phyloP scores from a whole-genome alignment of 1,284 basidiomycete genomes.

The Malassezia yamatoensis region DNA sequence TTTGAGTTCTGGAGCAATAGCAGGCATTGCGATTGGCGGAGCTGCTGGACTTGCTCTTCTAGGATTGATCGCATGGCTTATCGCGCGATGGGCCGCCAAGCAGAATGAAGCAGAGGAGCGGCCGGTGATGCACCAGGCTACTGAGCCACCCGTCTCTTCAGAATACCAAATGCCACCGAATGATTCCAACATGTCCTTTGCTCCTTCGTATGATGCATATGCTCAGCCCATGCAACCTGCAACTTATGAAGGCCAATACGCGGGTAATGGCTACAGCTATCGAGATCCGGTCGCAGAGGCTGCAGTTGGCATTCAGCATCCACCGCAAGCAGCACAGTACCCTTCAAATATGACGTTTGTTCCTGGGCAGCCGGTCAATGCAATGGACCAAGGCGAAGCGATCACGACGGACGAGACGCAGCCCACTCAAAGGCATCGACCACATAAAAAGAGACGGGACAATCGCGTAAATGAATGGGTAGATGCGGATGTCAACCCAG shows the following conservation, averaged over 20 bases:
- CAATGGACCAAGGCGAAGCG: not conserved
- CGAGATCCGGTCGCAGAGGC: not conserved
- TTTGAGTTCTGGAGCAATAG: slow-evolving; percentile 12
- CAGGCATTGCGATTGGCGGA: slow-evolving; percentile 12
- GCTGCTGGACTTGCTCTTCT: slow-evolving; percentile 2
- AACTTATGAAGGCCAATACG: not conserved
- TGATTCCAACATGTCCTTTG: not conserved
- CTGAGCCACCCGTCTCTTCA: not conserved
- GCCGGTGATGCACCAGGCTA: not conserved
- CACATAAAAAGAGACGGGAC: not conserved
- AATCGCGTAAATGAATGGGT: not conserved
- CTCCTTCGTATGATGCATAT: not conserved
- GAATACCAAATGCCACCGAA: not conserved
- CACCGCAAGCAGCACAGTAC: not conserved
- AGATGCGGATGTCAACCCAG: not conserved
- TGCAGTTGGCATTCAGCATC: not conserved
- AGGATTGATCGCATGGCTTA: slow-evolving; percentile 2
- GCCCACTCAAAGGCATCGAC: not conserved
- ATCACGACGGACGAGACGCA: not conserved
- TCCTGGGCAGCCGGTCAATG: not conserved
- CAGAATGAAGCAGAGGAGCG: not conserved
- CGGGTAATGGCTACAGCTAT: not conserved
- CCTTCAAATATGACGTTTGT: not conserved
- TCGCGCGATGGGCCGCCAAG: slow-evolving; percentile 5
- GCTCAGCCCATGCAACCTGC: not conserved